Evolutionary conservation across 768 basidiomycete species (phyloP), one percentile per base, ranked within the genome.

Genomic region (Phaeotremella skinneri): DNA sequence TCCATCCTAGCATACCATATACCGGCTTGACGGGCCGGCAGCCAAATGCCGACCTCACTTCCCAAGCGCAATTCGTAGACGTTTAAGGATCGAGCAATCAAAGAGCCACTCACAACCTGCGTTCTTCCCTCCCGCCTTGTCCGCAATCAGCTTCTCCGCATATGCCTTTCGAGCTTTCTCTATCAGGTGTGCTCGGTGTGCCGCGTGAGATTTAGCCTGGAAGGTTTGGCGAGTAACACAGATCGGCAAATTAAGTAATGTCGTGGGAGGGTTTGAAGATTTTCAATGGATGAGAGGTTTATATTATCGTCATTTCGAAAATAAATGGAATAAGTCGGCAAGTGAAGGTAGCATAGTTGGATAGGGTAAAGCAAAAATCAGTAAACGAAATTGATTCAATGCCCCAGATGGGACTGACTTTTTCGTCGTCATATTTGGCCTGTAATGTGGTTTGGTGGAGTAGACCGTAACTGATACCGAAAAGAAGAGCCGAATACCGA

Each of bases 381-480:
- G n/a, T 11, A 30, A 49, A 6, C 9, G 26, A 37, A 20, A 47
- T 37, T 5, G 14, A 39, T 26, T 42, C 17, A 5, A 20, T 21
- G 30, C 20, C 4, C 6, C 9, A 23, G n/a, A 25, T 43, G 6
- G 3, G 83, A 64, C 86, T 82, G 61, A 85, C 82, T 78, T 88
- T 89, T 66, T 87, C 83, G 60, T 84, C 80, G 78, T 94, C 85
- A 76, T 90, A 85, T 54, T 83, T 80, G 62, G 84, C 83, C 81
- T 94, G 91, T 66, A 99, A 80, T 72, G 92, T 88, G 72, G 88
- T 85, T 73, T 89, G 88, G 82, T 97, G 93, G 73, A 85, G 85
- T 77, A 93, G 86, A 75, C 94, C 94, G 78, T 97, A 98, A 75
- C 85, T 79, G 66, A 94, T 83, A 74, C 94, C 94, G 42, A 85